Evolutionary conservation across 23 red algal genomes (phyloP).

Genomic region (Gracilaria caudata): DNA sequence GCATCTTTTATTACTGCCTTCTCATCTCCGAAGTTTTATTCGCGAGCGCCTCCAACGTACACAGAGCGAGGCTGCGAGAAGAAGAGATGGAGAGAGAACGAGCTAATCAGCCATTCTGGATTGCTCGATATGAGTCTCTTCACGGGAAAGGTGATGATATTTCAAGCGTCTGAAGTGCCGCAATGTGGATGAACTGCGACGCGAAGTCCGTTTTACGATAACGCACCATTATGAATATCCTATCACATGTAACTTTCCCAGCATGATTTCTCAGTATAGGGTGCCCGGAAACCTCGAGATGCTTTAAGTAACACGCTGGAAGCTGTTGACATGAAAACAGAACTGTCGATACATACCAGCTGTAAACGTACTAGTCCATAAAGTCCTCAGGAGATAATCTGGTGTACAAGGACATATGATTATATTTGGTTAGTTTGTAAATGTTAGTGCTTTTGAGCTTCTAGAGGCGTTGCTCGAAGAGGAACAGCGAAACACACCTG

Average conservation of each 20-base stretch:
- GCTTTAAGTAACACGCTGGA: not conserved
- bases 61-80: slow-evolving; percentile 31
- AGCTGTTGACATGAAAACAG: not conserved
- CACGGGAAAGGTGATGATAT: not conserved
- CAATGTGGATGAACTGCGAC: not conserved
- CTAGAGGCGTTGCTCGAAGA: not conserved
- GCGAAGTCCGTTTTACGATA: not conserved
- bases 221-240: not conserved
- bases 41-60: slow-evolving; percentile 33
- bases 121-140: slow-evolving; percentile 31
- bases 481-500: slow-evolving; percentile 34
- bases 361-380: slow-evolving; percentile 82
- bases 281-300: not conserved
- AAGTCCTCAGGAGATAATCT: slow-evolving; percentile 92
- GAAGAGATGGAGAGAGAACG: slow-evolving; percentile 36
- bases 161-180: not conserved
- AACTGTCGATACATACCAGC: not conserved
- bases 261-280: not conserved
- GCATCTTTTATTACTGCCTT: slow-evolving; percentile 42
- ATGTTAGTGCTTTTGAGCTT: not conserved
- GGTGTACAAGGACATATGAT: not conserved
- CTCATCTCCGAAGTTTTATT: slow-evolving; percentile 51
- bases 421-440: slow-evolving; percentile 20
- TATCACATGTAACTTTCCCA: not conserved
- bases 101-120: slow-evolving; percentile 32